A percentile compares a stretch with the other conserved stretches of the same genome.
These are phyloP conservation scores for Parasitella parasitica DNA, from an alignment of 371 early-diverging fungal genomes.

Conservation along the genomic window DNA sequence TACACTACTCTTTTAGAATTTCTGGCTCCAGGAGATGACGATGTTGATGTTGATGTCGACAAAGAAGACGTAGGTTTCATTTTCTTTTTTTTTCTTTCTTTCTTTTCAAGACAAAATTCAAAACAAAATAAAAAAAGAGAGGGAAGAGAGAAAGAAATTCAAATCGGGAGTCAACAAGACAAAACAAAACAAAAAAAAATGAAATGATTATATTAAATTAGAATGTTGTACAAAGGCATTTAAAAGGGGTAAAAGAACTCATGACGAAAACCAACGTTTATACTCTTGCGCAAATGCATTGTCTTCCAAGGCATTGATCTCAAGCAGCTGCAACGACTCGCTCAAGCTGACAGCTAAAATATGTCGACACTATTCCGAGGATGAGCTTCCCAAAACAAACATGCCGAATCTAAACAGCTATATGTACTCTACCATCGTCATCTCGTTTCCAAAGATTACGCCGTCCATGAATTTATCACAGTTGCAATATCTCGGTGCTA, in stretches of 20 bases:
- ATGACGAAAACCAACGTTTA: constrained; percentile 15
- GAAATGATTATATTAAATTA: background rate
- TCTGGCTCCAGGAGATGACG: background rate
- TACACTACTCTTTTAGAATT: background rate
- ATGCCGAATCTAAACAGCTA: too few species aligned
- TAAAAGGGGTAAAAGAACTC: background rate
- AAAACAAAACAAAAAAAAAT: too few species aligned
- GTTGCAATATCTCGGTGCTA: constrained; percentile 21
- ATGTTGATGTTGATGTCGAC: too few species aligned
- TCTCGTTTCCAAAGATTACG: background rate
- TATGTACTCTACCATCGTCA: constrained; percentile 18
- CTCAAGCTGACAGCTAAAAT: constrained; percentile 16
- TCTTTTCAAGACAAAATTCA: too few species aligned
- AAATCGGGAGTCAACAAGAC: background rate
- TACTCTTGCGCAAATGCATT: constrained; percentile 21
- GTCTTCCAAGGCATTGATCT: constrained; percentile 1
- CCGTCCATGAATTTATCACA: constrained; percentile 7
- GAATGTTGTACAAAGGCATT: background rate
- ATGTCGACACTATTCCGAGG: constrained; percentile 29
- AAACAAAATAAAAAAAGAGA: background rate
- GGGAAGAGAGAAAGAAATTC: background rate
- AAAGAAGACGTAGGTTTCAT: constrained; percentile 2
- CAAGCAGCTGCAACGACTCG: constrained; percentile 4
- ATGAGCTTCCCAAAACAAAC: too few species aligned
- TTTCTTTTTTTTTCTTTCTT: background rate